Conservation (phyloP, 768 basidiomycete genomes). For the Lentinula boryana region DNA sequence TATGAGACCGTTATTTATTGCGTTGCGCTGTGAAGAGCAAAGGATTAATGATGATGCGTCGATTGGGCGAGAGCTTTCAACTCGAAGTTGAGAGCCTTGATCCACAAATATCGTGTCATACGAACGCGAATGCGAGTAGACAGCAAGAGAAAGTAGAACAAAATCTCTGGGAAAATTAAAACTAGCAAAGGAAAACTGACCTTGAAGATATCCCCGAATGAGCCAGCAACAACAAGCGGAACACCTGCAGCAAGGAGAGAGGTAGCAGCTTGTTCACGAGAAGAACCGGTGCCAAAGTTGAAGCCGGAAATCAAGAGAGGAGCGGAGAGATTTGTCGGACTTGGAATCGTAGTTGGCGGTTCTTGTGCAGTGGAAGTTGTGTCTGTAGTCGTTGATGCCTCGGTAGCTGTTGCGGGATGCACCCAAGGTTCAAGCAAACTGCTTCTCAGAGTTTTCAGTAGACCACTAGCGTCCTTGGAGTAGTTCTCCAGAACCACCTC, state of each 20-base stretch:
- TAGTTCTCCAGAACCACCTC: slow-evolving; percentile 99
- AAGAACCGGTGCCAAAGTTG: slow-evolving; percentile 98
- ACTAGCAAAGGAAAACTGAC: neutral
- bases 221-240: slow-evolving; percentile 92
- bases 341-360: slow-evolving; percentile 15
- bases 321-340: slow-evolving; percentile 40
- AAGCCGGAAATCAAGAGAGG: slow-evolving; percentile 87
- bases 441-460: neutral
- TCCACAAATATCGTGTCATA: too few relatives aligned
- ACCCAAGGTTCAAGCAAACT: neutral
- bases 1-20: slow-evolving; percentile 97
- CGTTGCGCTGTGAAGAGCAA: slow-evolving; percentile 54
- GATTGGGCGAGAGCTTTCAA: too few relatives aligned
- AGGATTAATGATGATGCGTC: too few relatives aligned
- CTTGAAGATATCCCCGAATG: slow-evolving; percentile 99
- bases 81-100: too few relatives aligned
- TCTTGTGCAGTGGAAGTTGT: slow-evolving; percentile 28
- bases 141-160: neutral
- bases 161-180: too few relatives aligned
- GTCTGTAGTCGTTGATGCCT: slow-evolving; percentile 32
- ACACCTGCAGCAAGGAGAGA: slow-evolving; percentile 93
- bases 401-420: neutral
- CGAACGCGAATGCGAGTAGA: too few relatives aligned
- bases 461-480: slow-evolving; percentile 59
- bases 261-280: slow-evolving; percentile 97